Base-by-base conservation (phyloP, 2,329 filamentous ascomycete species). In the Fusarium scirpi region DNA sequence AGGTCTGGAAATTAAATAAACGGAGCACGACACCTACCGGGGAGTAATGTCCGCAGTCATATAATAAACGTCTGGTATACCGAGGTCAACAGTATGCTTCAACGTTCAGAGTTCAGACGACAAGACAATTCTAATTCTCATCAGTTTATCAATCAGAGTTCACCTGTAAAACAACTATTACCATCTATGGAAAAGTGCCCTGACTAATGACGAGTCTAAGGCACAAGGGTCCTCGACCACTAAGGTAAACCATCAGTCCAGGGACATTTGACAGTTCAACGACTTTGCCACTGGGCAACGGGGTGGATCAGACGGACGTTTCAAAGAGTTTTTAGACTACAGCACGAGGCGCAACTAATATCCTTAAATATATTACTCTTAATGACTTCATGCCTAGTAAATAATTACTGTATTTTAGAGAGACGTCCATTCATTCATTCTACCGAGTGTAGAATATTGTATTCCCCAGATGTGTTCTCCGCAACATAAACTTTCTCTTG, bases 1-100 rank as follows among this genome's bases (percentile, higher is more conserved):
- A 38, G 34, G 34, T n/a, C 34, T 38, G 40, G 64, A 71, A 69
- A 71, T 70, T 70, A 70, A 55, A 45, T 27, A 40, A 58, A 60
- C 63, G 68, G 67, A 69, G 68, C 32, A 58, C 32, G 47, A 38
- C 34, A n/a, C 66, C 54, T 44, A 51, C 46, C 30, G 9, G 58
- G 66, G 30, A 41, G n/a, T 41, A 58, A 69, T 69, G 34, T 65
- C 65, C 59, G 65, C 22, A 29, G 27, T 29, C 27, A 34, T 30
- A n/a, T 12, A 34, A n/a, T 18, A 30, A 40, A 43, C 43, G 18
- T n/a, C 34, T 38, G 34, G 34, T 38, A 38, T 38, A 38, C 34
- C 18, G 10, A 38, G 34, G 34, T 18, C 18, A 38, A 34, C 22
- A 20, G 8, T 51, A 58, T 62, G 38, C 38, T 61, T 49, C 20